Base-by-base conservation (phyloP, 352 stramenopile species). In the Pythium periplocum region DNA sequence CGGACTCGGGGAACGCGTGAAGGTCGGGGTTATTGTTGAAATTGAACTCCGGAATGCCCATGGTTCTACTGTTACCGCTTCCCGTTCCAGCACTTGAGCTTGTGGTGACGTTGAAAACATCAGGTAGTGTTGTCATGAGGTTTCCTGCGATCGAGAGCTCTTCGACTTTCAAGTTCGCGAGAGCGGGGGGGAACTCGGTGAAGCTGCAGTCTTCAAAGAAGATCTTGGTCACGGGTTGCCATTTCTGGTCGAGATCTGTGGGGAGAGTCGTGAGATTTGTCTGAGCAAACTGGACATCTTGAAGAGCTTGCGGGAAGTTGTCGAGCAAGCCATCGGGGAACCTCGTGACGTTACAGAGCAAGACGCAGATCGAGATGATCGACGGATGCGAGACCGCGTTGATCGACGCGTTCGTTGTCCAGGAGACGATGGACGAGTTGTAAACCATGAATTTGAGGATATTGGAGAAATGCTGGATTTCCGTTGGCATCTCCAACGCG, bases 371-470 rank as follows among this genome's bases (percentile, higher is more conserved):
- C 5, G 49, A 66, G 38, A 62, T 62, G 32, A 62, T 42, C 7
- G 41, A 45, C 31, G 60, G 26, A 44, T 76, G 64, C 17, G 41
- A 57, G 35, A 32, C 36, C 6, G 40, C n/a, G 34, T 68, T 70
- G 4, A 76, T 33, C 31, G 68, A 70, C 5, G 64, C 60, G 4
- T 2, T 54, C 17, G 33, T 5, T 12, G 62, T 41, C 64, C 68
- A 73, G 8, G 40, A 49, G 2, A 57, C 51, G 40, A 76, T 62
- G 4, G 53, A 73, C 33, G 61, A 64, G 50, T 76, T 76, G 57
- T 73, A 76, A 10, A 76, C 11, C 44, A 71, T 47, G 34, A 76
- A 52, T 41, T 69, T 69, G 51, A 71, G 54, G 34, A 76, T 12
- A 9, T 62, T 58, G 1, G 57, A 59, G 38, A 76, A 76, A 26